Conservation (phyloP, 345 rosid genomes). For the Gynandropsis gynandra region DNA sequence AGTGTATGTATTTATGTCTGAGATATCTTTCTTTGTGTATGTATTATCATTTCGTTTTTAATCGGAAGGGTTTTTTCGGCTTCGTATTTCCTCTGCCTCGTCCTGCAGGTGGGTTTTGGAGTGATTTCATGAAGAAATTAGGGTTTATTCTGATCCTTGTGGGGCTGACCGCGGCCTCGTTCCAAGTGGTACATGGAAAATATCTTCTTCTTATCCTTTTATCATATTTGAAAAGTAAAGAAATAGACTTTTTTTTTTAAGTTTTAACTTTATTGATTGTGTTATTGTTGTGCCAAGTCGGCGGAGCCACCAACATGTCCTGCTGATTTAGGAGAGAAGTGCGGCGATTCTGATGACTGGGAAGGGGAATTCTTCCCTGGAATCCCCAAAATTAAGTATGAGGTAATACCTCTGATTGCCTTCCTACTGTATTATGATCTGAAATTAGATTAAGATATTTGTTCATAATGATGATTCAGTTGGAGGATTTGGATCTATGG, state of each 20-base stretch:
- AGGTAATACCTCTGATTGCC: slow-evolving; percentile 36
- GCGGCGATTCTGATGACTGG: slow-evolving; percentile 66
- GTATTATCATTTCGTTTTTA: too few species aligned
- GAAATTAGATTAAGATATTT: neutral
- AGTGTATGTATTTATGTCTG: too few species aligned
- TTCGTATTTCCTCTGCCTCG: too few species aligned
- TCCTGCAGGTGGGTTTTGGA: too few species aligned
- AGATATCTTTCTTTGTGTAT: too few species aligned
- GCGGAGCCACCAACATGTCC: slow-evolving; percentile 66
- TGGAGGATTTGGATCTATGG: slow-evolving; percentile 15
- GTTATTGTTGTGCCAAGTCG: slow-evolving; percentile 34
- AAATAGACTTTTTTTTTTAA: neutral
- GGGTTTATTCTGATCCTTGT: slow-evolving; percentile 29
- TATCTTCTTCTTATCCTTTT: neutral
- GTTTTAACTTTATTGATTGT: slow-evolving; percentile 8
- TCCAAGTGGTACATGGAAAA: slow-evolving; percentile 33
- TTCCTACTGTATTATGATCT: neutral
- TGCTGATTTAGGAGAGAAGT: slow-evolving; percentile 51
- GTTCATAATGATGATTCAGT: neutral
- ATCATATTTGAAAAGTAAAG: slow-evolving; percentile 1
- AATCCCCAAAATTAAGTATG: slow-evolving; percentile 67
- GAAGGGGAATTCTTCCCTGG: slow-evolving; percentile 86
- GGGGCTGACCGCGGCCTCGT: slow-evolving; percentile 26
- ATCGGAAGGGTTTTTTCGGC: too few species aligned
- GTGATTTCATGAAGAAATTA: slow-evolving; percentile 27